These are phyloP conservation scores for Lagenaria siceraria DNA, from an alignment of 306 rosid genomes.

Conservation along the genomic window DNA sequence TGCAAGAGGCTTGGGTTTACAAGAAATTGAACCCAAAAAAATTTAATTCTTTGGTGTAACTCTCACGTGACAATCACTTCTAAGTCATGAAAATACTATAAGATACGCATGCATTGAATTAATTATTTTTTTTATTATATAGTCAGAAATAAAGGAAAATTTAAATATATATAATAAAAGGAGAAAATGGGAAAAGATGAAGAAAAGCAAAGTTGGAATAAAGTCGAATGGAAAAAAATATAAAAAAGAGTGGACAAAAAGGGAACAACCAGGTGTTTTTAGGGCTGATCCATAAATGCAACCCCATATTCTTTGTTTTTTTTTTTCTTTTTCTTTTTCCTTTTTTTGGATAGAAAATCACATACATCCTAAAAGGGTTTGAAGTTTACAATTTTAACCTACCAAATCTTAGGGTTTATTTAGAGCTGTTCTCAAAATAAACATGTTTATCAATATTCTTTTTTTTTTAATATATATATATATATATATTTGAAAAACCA, in stretches of 20 bases:
- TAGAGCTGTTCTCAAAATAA: no score
- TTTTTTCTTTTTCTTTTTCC: background rate
- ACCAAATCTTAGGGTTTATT: background rate
- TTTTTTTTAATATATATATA: background rate
- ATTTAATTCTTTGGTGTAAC: background rate
- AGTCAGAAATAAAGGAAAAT: no score
- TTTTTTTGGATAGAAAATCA: background rate
- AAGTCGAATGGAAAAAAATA: background rate
- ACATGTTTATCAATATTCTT: background rate
- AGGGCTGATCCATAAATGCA: background rate
- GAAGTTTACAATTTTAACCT: background rate
- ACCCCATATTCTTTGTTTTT: background rate
- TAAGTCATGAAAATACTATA: background rate
- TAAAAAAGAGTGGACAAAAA: slow-evolving; percentile 6
- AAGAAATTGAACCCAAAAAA: background rate
- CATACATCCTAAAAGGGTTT: background rate
- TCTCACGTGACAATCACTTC: background rate
- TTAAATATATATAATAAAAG: no score
- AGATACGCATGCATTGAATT: background rate
- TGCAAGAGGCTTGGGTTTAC: background rate
- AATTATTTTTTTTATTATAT: no score
- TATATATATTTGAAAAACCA: background rate
- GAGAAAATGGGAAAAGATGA: background rate
- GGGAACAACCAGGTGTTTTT: slow-evolving; percentile 3
- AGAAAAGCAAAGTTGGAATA: background rate